Percentiles rank a stretch among this genome's conserved stretches.
Evolutionary conservation across 345 rosid species (phyloP).

Genomic region (Sonneratia alba): DNA sequence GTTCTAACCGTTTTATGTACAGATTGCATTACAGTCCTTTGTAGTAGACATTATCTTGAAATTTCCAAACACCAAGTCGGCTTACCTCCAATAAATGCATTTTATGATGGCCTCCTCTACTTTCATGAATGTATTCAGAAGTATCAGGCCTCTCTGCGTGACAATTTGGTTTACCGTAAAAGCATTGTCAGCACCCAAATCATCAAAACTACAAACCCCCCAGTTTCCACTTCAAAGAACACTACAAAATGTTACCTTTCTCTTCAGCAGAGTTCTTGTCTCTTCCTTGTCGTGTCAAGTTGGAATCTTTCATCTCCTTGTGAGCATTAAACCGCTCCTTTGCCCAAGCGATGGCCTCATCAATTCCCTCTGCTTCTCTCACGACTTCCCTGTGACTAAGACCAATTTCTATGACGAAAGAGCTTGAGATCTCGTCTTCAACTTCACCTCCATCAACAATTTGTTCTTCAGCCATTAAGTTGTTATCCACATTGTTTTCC

Average conservation of each 20-base stretch:
- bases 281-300: conserved; percentile 8
- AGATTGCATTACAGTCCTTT: neutral
- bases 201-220: neutral
- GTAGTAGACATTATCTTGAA: neutral
- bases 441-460: conserved; percentile 12
- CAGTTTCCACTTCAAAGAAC: neutral
- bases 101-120: conserved; percentile 1
- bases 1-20: too few species aligned
- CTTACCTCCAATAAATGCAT: conserved; percentile 11
- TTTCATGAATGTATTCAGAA: neutral
- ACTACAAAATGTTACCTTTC: conserved; percentile 19
- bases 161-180: neutral
- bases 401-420: conserved; percentile 82
- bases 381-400: conserved; percentile 39
- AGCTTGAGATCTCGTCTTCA: conserved; percentile 66
- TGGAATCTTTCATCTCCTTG: conserved; percentile 12
- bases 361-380: conserved; percentile 43
- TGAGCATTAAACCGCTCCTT: conserved; percentile 43
- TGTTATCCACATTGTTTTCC: conserved; percentile 10
- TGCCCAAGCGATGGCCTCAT: conserved; percentile 71
- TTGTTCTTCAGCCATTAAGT: conserved; percentile 19
- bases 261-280: conserved; percentile 11
- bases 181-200: neutral
- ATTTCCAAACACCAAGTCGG: neutral
- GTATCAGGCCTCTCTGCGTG: neutral